phyloP scores from a whole-genome alignment of 768 basidiomycete species.

The Pholiota molesta region DNA sequence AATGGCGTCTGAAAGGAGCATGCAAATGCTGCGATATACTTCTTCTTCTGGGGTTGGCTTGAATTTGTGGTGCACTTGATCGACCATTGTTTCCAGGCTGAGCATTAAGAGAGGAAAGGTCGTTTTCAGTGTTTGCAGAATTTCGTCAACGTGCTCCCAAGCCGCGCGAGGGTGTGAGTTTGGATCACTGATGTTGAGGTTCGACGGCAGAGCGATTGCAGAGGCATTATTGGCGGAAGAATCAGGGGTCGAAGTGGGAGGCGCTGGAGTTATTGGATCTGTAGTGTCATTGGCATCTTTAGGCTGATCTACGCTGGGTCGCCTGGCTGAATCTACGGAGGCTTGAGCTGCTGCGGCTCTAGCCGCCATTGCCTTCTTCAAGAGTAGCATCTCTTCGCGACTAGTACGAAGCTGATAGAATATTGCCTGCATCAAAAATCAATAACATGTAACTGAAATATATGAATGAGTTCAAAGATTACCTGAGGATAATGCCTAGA shows the following conservation, averaged over 20 bases:
- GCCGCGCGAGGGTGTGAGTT: conserved; percentile 57
- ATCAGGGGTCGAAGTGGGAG: conserved; percentile 22
- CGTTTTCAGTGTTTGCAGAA: conserved; percentile 92
- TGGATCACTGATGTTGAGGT: conserved; percentile 19
- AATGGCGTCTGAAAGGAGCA: conserved; percentile 86
- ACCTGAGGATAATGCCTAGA: conserved; percentile 94
- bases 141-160: conserved; percentile 92
- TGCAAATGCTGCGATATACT: conserved; percentile 86
- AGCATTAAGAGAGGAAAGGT: conserved; percentile 93
- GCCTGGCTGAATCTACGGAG: conserved; percentile 31
- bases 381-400: conserved; percentile 46
- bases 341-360: conserved; percentile 36
- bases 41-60: conserved; percentile 92
- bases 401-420: conserved; percentile 92
- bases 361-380: conserved; percentile 42
- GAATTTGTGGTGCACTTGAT: conserved; percentile 89
- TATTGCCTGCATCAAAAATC: conserved; percentile 61
- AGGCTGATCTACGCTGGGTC: conserved; percentile 30
- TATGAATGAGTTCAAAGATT: conserved; percentile 24
- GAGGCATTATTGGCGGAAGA: conserved; percentile 16
- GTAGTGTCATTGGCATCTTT: conserved; percentile 29
- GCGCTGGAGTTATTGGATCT: conserved; percentile 19
- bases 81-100: conserved; percentile 96
- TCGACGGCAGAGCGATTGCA: conserved; percentile 19
- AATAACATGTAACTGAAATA: conserved; percentile 10